Evolutionary conservation across 2,329 filamentous ascomycete species (phyloP), one percentile per base, ranked within the genome.

Genomic region (Trichoderma sp.): DNA sequence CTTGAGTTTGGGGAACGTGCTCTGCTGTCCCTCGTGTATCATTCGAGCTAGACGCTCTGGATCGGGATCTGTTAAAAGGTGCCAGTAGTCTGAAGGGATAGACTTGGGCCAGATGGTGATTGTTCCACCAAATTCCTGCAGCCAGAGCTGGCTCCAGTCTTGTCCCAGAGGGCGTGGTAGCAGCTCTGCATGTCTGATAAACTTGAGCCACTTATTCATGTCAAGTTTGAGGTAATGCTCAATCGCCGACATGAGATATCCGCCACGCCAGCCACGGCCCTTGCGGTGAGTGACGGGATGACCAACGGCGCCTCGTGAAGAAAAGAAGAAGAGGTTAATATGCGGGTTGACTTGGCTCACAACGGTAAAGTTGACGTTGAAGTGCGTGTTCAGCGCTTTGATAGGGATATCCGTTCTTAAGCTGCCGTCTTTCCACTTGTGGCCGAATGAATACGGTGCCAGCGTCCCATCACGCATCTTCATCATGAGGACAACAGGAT

Each of bases 281-380:
- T 91, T 91, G 66, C 96, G 91, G 79, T 99, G 96, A 0, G 94
- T 97, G 21, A 98, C 96, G 11, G 96, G 96, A 64, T 93, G 90
- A 5, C 96, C 96, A 11, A 98, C 95, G 0, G 92, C 91, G 14
- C 96, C 96, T 37, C 96, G 88, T 0, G 94, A 97, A 34, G 92
- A 96, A 84, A 98, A 99, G 86, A 99, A 98, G 85, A 99, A 99
- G 32, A 98, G 89, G 76, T 97, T 98, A 79, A 99, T 95, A 78
- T 99, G 96, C 1, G 96, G 96, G 78, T 99, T 99, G 59, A 97
- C 95, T 81, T 94, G 87, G 73, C 85, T 86, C 74, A 90, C 96
- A 72, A 99, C 94, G 72, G 92, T 95, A 79, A 98, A 99, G 78
- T 97, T 97, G 79, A 98, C 96, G 78, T 98, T 98, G 84, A 99